Evolutionary conservation across 176 grass and related monocot species (phyloP).

Genomic region (Zoysia japonica): DNA sequence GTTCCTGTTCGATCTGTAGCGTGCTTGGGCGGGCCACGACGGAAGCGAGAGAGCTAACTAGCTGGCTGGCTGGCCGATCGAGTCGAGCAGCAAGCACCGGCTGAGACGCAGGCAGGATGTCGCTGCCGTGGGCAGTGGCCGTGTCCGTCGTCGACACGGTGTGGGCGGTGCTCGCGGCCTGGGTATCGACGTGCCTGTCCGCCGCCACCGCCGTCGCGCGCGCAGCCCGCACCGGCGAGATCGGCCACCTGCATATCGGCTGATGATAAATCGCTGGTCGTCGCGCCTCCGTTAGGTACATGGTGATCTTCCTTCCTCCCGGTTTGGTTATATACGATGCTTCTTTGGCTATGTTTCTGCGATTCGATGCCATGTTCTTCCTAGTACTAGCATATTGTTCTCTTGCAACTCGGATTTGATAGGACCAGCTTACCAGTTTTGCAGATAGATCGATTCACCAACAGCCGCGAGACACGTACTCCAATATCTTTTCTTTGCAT

Average conservation of each 20-base stretch:
- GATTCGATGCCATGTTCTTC: too few relatives aligned
- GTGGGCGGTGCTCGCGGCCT: slow-evolving; percentile 53
- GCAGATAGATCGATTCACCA: background rate
- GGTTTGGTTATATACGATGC: background rate
- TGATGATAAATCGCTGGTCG: slow-evolving; percentile 1
- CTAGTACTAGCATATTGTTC: background rate
- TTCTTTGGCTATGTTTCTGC: too few relatives aligned
- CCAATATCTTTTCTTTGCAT: background rate
- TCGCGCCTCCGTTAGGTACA: background rate
- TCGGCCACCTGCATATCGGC: slow-evolving; percentile 41
- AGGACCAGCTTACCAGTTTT: background rate
- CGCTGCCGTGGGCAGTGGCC: slow-evolving; percentile 63
- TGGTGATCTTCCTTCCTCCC: background rate
- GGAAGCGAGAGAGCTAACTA: background rate
- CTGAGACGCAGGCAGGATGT: slow-evolving; percentile 30
- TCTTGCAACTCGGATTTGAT: background rate
- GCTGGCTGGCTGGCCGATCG: background rate
- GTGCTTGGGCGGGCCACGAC: background rate
- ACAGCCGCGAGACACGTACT: background rate
- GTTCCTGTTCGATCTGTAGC: background rate
- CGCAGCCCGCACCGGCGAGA: slow-evolving; percentile 50
- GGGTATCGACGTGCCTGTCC: slow-evolving; percentile 66
- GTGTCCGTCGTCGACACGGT: slow-evolving; percentile 62
- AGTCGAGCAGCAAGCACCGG: background rate
- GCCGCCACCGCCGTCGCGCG: slow-evolving; percentile 66